Evolutionary conservation across 352 stramenopile species (phyloP).

Genomic region (Halophytophthora polymorphica): DNA sequence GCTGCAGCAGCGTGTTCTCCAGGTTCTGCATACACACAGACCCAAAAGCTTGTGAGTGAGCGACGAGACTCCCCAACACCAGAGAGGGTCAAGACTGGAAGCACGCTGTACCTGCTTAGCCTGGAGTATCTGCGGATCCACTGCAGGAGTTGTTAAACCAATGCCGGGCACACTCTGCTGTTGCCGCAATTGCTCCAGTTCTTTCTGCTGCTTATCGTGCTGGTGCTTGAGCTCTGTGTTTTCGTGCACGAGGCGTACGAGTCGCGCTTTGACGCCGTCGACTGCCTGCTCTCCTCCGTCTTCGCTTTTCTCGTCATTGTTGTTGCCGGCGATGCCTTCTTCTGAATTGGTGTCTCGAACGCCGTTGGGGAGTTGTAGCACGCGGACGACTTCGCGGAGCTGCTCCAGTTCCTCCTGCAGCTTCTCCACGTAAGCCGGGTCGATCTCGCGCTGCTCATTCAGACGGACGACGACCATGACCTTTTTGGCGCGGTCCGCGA

Average conservation of each 20-base stretch:
- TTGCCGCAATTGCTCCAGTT: constrained; percentile 45
- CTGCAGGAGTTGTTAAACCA: background rate
- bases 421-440: constrained; percentile 85
- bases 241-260: constrained; percentile 58
- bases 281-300: constrained; percentile 8
- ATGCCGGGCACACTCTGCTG: constrained; percentile 10
- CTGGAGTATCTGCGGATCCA: constrained; percentile 25
- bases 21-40: constrained; percentile 38
- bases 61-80: background rate
- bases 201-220: constrained; percentile 53
- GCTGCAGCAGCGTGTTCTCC: constrained; percentile 54
- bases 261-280: constrained; percentile 22
- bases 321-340: background rate
- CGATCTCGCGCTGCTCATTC: constrained; percentile 84
- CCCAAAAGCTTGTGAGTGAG: background rate
- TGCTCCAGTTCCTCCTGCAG: constrained; percentile 82
- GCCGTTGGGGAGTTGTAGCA: constrained; percentile 28
- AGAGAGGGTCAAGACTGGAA: background rate
- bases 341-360: constrained; percentile 6
- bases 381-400: constrained; percentile 60
- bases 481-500: constrained; percentile 90
- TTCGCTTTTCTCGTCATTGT: constrained; percentile 25
- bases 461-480: constrained; percentile 86
- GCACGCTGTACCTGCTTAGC: constrained; percentile 23
- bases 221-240: constrained; percentile 67